Conservation (phyloP, 2,329 filamentous ascomycete genomes). For the Coccinonectria pachysandricola region DNA sequence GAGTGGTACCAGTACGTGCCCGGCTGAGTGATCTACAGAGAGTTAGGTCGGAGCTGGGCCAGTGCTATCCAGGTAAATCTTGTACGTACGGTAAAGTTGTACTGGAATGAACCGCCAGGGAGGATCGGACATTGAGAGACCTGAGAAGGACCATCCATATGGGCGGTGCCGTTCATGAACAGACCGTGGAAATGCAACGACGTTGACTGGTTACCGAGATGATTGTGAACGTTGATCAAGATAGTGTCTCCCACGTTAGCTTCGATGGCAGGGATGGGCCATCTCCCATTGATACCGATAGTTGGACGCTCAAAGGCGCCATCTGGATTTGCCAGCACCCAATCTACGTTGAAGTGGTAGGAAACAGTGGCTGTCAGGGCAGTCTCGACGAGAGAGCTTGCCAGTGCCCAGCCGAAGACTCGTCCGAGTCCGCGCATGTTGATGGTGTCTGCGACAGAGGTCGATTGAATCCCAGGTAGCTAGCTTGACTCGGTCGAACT, state of each 20-base stretch:
- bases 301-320: constrained; percentile 51
- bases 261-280: constrained; percentile 42
- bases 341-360: constrained; percentile 59
- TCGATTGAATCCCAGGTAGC: too few relatives aligned
- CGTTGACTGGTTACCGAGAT: constrained; percentile 51
- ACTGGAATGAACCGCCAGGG: constrained; percentile 54
- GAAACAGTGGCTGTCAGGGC: constrained; percentile 34
- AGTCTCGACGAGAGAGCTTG: too few relatives aligned
- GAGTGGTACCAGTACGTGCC: constrained; percentile 77
- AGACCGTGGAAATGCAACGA: constrained; percentile 63
- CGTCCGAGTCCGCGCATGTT: too few relatives aligned
- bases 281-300: constrained; percentile 61
- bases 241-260: constrained; percentile 52
- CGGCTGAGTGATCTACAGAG: constrained; percentile 45
- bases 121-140: constrained; percentile 59
- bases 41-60: not conserved
- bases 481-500: too few relatives aligned
- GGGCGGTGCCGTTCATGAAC: constrained; percentile 53
- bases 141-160: constrained; percentile 61
- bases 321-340: constrained; percentile 65
- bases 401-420: too few relatives aligned
- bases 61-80: constrained; percentile 7
- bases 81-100: constrained; percentile 52
- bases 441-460: too few relatives aligned
- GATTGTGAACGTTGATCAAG: constrained; percentile 48